Percentiles rank a stretch among this genome's conserved stretches.
phyloP scores from a whole-genome alignment of 768 basidiomycete species.

The Crepidotus variabilis region DNA sequence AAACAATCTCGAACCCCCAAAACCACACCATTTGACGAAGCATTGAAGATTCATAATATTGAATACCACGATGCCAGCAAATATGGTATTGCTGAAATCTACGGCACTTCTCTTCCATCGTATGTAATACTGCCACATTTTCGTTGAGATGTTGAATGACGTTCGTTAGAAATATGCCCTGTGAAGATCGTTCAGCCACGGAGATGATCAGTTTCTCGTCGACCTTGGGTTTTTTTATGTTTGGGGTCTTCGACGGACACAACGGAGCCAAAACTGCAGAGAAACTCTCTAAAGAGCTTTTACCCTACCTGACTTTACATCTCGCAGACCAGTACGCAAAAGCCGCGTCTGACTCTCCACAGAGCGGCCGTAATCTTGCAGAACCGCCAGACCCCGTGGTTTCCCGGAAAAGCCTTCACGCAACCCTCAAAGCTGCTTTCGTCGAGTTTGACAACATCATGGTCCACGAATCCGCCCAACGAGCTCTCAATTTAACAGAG shows the following conservation, averaged over 20 bases:
- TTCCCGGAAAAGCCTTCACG: slow-evolving; percentile 27
- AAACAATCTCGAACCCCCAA: neutral
- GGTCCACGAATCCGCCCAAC: slow-evolving; percentile 27
- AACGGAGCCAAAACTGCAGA: slow-evolving; percentile 28
- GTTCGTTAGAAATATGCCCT: slow-evolving; percentile 9
- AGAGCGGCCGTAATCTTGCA: neutral
- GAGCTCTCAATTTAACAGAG: slow-evolving; percentile 14
- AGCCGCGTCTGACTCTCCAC: neutral
- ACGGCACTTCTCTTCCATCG: neutral
- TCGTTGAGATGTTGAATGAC: neutral
- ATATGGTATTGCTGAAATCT: neutral
- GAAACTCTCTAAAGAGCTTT: slow-evolving; percentile 28
- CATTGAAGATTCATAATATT: neutral
- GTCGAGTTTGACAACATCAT: slow-evolving; percentile 36
- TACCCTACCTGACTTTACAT: slow-evolving; percentile 17
- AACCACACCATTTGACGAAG: neutral
- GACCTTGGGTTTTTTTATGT: slow-evolving; percentile 19
- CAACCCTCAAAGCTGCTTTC: slow-evolving; percentile 34
- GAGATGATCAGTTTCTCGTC: slow-evolving; percentile 10
- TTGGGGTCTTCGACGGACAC: slow-evolving; percentile 29
- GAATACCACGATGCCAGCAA: neutral
- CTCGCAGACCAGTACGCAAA: slow-evolving; percentile 23
- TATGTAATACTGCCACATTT: neutral
- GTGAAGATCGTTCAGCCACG: slow-evolving; percentile 9
- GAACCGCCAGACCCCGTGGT: slow-evolving; percentile 18